Evolutionary conservation across 139 green algal species (phyloP), one percentile per base, ranked within the genome.

Genomic region (Astrephomene gubernaculifera): DNA sequence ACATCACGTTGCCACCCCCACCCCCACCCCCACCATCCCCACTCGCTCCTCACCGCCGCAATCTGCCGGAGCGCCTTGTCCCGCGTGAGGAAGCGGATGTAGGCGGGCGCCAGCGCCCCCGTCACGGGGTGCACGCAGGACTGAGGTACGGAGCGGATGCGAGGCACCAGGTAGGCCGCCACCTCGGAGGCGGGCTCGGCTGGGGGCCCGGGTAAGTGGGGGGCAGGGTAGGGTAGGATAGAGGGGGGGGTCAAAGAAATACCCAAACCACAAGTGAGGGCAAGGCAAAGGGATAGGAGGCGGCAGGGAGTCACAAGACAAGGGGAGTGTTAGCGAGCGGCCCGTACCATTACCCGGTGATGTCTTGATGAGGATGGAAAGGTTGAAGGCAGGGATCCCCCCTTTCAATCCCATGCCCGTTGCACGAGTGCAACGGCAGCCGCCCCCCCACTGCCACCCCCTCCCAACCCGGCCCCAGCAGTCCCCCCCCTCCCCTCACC

Each of bases 41-140:
- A 21, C 43, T 21, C 27, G 0, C 2, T 53, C 70, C 88, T 80
- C 63, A 94, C 90, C 87, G 68, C 41, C 0, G 96, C 38, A 31
- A 99, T 97, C 57, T 98, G 94, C n/a, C 63, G 75, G 81, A 96
- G 97, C 0, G 96, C 96, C 87, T 98, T 98, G 25, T 76, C 71
- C 71, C 94, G 92, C 0, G 95, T 98, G 49, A 98, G 91, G 83
- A 89, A 97, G 25, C 89, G 89, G 79, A 98, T 96, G 90, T 97
- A 97, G 12, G 78, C 87, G 60, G 76, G 71, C 53, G 36, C 82
- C 33, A 92, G 83, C 4, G 81, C 86, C 4, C 92, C 92, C 0
- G 89, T 91, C 17, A 93, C 38, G 2, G 82, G 69, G 44, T 74
- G 63, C 24, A 64, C 63, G 36, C 38, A 52, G 27, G 68, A 49